phyloP scores from a whole-genome alignment of 352 stramenopile species.

The Globisporangium mamillatum region DNA sequence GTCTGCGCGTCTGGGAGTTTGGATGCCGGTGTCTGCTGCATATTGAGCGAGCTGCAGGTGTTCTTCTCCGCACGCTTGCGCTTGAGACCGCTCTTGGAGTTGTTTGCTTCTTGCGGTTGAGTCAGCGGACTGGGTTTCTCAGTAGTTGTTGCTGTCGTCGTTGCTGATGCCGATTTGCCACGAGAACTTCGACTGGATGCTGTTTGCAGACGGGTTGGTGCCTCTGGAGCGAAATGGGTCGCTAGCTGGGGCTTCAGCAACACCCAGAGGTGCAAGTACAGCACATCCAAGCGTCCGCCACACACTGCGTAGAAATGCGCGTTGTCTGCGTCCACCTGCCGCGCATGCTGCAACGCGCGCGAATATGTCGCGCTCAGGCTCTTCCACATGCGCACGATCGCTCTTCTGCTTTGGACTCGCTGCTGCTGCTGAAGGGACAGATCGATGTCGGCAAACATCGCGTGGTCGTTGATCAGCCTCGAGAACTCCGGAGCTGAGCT shows the following conservation, averaged over 20 bases:
- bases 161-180: neutral
- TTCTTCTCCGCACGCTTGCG: neutral
- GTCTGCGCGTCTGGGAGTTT: neutral
- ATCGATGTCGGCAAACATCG: conserved; percentile 4
- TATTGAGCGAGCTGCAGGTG: neutral
- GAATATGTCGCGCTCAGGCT: conserved; percentile 5
- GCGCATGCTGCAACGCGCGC: neutral
- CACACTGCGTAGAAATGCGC: conserved; percentile 10
- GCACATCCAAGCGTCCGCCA: conserved; percentile 9
- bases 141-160: neutral
- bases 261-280: conserved; percentile 17
- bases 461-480: conserved; percentile 14
- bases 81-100: neutral
- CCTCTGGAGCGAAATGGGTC: conserved; percentile 3
- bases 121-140: neutral
- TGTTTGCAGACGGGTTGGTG: neutral
- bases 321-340: neutral
- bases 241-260: conserved; percentile 8
- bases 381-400: conserved; percentile 2
- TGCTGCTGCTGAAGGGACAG: neutral
- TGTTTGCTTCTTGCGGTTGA: neutral
- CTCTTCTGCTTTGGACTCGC: neutral
- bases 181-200: neutral
- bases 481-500: conserved; percentile 1
- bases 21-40: neutral